Percentiles rank a stretch among this genome's conserved stretches.
Evolutionary conservation across 1,284 basidiomycete species (phyloP).

Genomic region (Fomitopsis schrenkii): DNA sequence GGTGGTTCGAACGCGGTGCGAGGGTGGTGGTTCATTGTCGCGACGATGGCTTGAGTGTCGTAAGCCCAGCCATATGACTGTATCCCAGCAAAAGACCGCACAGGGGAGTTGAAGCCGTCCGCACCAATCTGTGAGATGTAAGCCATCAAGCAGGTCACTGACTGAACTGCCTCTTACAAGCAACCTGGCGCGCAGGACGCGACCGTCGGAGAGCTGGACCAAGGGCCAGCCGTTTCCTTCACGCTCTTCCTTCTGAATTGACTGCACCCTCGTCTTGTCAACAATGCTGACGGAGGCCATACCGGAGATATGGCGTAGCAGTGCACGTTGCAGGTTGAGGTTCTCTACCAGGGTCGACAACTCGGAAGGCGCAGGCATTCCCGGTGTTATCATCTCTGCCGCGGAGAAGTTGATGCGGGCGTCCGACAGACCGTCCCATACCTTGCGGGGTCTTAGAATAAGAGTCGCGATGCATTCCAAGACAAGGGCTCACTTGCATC

Average conservation of each 20-base stretch:
- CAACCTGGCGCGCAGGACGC: slow-evolving; percentile 61
- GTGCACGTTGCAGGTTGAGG: slow-evolving; percentile 82
- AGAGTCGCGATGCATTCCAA: neutral
- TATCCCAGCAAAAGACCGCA: slow-evolving; percentile 84
- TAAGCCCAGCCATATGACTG: slow-evolving; percentile 92
- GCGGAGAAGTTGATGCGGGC: slow-evolving; percentile 74
- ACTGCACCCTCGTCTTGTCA: slow-evolving; percentile 66
- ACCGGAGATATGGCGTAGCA: slow-evolving; percentile 54
- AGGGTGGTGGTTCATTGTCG: slow-evolving; percentile 74
- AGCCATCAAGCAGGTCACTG: slow-evolving; percentile 3
- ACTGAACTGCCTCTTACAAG: slow-evolving; percentile 45
- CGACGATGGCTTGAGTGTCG: slow-evolving; percentile 87
- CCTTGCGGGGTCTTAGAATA: slow-evolving; percentile 36
- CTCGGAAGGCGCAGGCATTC: slow-evolving; percentile 21
- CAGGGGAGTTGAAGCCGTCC: slow-evolving; percentile 94
- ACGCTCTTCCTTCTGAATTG: slow-evolving; percentile 46
- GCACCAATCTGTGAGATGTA: slow-evolving; percentile 73
- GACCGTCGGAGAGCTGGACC: slow-evolving; percentile 63
- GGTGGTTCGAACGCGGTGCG: slow-evolving; percentile 53
- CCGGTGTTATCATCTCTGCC: slow-evolving; percentile 39
- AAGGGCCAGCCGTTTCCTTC: slow-evolving; percentile 67
- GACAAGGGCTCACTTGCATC: slow-evolving; percentile 63
- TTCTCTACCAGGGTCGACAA: slow-evolving; percentile 90
- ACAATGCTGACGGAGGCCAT: slow-evolving; percentile 47
- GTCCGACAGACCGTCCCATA: slow-evolving; percentile 87